Evolutionary conservation across 2,329 filamentous ascomycete genomes (phyloP).

Genomic region (Sphaerulina musiva): DNA sequence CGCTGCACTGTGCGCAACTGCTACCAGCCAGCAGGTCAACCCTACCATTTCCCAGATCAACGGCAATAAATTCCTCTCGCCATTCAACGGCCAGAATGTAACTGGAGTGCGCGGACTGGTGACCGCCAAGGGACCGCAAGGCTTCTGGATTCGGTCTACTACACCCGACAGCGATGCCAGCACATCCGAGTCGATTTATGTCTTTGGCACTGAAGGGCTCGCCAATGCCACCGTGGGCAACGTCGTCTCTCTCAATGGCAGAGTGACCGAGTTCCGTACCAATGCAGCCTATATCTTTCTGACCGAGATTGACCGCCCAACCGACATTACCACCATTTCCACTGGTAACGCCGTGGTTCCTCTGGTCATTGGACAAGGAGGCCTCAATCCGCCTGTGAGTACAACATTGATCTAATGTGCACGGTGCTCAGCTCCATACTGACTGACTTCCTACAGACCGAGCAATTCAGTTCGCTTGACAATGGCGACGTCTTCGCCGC

Average conservation of each 20-base stretch:
- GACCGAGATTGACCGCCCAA: slow-evolving; percentile 56
- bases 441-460: slow-evolving; percentile 32
- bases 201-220: slow-evolving; percentile 51
- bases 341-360: slow-evolving; percentile 51
- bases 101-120: slow-evolving; percentile 55
- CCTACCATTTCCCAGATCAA: slow-evolving; percentile 50
- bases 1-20: slow-evolving; percentile 8
- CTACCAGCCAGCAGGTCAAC: slow-evolving; percentile 14
- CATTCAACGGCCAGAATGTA: slow-evolving; percentile 52
- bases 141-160: slow-evolving; percentile 59
- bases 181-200: slow-evolving; percentile 61
- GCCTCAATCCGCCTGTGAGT: slow-evolving; percentile 45
- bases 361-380: slow-evolving; percentile 54
- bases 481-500: slow-evolving; percentile 58
- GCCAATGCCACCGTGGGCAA: slow-evolving; percentile 56
- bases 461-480: slow-evolving; percentile 57
- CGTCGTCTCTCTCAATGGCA: slow-evolving; percentile 54
- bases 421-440: background rate
- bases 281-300: slow-evolving; percentile 54
- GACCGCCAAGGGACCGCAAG: slow-evolving; percentile 55
- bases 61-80: slow-evolving; percentile 57
- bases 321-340: slow-evolving; percentile 49
- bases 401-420: too few species aligned
- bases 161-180: slow-evolving; percentile 49
- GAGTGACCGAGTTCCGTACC: slow-evolving; percentile 55